Conservation (phyloP, 306 rosid genomes). For the Fragaria iinumae region DNA sequence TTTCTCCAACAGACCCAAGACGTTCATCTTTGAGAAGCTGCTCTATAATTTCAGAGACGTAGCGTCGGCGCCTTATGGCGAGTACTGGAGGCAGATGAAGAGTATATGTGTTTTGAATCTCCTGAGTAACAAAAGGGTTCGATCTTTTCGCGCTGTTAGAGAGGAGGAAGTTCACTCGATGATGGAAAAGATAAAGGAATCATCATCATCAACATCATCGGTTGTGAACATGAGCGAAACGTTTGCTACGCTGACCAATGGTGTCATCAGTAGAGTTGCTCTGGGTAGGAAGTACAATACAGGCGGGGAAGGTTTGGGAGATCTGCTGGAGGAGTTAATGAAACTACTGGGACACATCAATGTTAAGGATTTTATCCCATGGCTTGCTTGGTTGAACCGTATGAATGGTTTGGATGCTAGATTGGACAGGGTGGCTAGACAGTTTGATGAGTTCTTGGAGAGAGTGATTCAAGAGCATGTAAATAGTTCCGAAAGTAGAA, state of each 20-base stretch:
- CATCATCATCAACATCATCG: background rate
- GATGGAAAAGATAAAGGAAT: slow-evolving; percentile 24
- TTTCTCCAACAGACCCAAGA: background rate
- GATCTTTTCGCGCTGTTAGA: background rate
- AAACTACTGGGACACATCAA: slow-evolving; percentile 31
- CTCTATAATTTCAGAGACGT: slow-evolving; percentile 6
- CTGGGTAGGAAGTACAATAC: slow-evolving; percentile 45
- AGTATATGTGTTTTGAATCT: slow-evolving; percentile 13
- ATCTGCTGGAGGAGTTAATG: slow-evolving; percentile 21
- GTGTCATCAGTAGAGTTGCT: slow-evolving; percentile 38
- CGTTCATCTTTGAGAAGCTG: background rate
- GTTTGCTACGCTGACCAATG: slow-evolving; percentile 23
- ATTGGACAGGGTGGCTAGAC: slow-evolving; percentile 35
- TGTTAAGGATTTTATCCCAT: slow-evolving; percentile 50
- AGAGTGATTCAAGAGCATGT: slow-evolving; percentile 46
- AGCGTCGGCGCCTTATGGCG: background rate
- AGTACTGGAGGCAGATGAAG: slow-evolving; percentile 8
- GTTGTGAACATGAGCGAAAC: slow-evolving; percentile 39
- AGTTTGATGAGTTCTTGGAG: slow-evolving; percentile 42
- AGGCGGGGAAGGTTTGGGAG: slow-evolving; percentile 22
- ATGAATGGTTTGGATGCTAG: slow-evolving; percentile 35
- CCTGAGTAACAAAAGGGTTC: slow-evolving; percentile 12
- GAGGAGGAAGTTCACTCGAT: slow-evolving; percentile 4
- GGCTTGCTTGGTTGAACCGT: slow-evolving; percentile 43
- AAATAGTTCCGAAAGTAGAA: background rate